Base-by-base conservation (phyloP, 495 filamentous ascomycete species). In the Penicillium riverlandense region DNA sequence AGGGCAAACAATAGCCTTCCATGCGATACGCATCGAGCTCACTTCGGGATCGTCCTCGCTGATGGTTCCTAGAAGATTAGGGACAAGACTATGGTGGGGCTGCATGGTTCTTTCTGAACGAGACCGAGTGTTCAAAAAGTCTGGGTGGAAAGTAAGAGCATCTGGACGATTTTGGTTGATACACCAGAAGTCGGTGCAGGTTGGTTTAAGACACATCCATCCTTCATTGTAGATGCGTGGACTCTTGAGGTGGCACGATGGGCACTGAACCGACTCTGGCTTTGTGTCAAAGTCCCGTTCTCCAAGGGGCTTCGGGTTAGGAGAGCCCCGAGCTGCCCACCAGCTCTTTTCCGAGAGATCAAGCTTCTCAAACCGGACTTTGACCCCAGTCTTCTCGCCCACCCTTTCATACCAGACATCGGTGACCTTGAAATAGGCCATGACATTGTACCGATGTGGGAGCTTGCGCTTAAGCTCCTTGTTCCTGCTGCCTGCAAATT, bases 1-100 rank as follows among this genome's bases (percentile, higher is more conserved):
- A 0, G 79, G 82, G 48, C 89, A 95, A 1, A 86, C 82, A 40
- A 92, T 80, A 0, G 87, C 89, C 44, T 70, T 72, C 74, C 74
- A 79, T 11, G 63, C 59, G 14, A 65, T 57, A 3, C 65, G 58
- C 15, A 59, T 59, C 4, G 57, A 54, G 40, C 54, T 54, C 29
- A 62, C 40, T 10, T 67, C 62, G 3, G 48, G 38, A 1, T 52
- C 39, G 4, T 54, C 16, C n/a, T 59, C 54, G 13, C 47, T 38
- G n/a, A 57, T 31, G 1, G 79, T 69, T 2, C 55, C 38, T 3
- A 81, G 50, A 0, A 67, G 47, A 30, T 62, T 43, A 4, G 70
- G 69, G 16, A 58, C 11, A 1, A 76, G 57, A 22, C 47, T 53
- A 36, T 57, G 60, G 3, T 70, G 60, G 13, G 57, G 65, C 13